Evolutionary conservation across 2,329 filamentous ascomycete genomes (phyloP).

Genomic region (Sporothrix schenckii): DNA sequence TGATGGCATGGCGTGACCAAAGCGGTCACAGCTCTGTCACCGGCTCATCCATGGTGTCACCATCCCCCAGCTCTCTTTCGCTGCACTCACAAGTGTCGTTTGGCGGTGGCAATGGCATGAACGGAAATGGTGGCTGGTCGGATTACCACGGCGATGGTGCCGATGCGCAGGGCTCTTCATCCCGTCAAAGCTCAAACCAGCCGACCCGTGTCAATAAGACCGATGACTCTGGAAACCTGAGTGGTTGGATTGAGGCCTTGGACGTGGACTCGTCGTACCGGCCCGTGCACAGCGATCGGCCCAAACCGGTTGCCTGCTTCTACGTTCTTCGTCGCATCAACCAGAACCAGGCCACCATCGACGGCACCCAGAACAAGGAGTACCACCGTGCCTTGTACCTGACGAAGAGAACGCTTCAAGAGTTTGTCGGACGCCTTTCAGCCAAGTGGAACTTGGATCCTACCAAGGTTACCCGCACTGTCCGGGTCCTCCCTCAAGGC

Average conservation of each 20-base stretch:
- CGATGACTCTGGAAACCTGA: constrained; percentile 66
- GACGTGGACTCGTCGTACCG: constrained; percentile 87
- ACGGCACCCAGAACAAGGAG: constrained; percentile 42
- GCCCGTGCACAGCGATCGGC: constrained; percentile 68
- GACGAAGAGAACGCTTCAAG: constrained; percentile 71
- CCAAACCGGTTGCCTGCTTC: constrained; percentile 83
- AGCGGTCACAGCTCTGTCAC: constrained; percentile 62
- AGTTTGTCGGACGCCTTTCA: constrained; percentile 73
- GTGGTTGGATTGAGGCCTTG: constrained; percentile 85
- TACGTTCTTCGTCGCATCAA: constrained; percentile 66
- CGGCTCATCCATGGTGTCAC: constrained; percentile 65
- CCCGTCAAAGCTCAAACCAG: constrained; percentile 55
- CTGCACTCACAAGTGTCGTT: constrained; percentile 60
- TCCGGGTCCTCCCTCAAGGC: constrained; percentile 73
- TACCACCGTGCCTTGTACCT: constrained; percentile 87
- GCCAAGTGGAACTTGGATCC: constrained; percentile 81
- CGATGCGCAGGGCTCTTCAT: constrained; percentile 48
- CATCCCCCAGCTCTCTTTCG: constrained; percentile 67
- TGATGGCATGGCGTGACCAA: constrained; percentile 53
- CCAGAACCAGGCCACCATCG: constrained; percentile 42
- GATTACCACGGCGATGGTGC: constrained; percentile 32
- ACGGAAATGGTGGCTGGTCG: constrained; percentile 25
- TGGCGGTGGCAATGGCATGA: constrained; percentile 41
- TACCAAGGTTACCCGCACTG: constrained; percentile 67
- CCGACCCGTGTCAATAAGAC: constrained; percentile 56